A percentile compares a stretch with the other conserved stretches of the same genome.
Evolutionary conservation across 805 yeast genomes (phyloP).

Genomic region (Yamadazyma laniorum): DNA sequence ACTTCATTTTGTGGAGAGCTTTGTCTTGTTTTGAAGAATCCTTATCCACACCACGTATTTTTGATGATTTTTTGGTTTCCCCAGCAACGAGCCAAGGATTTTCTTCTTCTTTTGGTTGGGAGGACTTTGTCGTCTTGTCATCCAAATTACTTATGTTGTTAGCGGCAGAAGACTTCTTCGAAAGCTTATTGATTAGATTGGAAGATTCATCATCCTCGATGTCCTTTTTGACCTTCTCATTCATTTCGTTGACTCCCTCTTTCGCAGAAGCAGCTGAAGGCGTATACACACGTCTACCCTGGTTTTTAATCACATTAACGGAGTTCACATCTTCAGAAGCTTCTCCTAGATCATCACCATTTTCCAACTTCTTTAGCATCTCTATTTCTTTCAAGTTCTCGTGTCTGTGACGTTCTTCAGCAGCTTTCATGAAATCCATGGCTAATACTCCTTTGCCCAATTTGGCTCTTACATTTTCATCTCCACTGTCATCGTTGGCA

Average conservation of each 20-base stretch:
- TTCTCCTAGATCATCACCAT: conserved; percentile 40
- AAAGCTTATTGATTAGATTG: conserved; percentile 42
- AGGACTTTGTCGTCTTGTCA: conserved; percentile 9
- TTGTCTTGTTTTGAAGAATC: conserved; percentile 38
- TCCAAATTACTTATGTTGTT: conserved; percentile 9
- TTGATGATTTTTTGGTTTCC: conserved; percentile 28
- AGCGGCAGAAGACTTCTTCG: conserved; percentile 14
- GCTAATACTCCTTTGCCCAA: conserved; percentile 87
- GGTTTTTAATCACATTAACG: conserved; percentile 54
- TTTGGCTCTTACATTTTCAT: conserved; percentile 31
- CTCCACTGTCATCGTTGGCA: conserved; percentile 35
- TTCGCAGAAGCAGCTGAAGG: conserved; percentile 53
- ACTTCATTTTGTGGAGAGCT: conserved; percentile 40
- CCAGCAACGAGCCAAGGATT: conserved; percentile 40
- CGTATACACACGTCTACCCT: conserved; percentile 80
- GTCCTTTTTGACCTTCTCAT: conserved; percentile 42
- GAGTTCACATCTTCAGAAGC: conserved; percentile 36
- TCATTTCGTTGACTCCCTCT: conserved; percentile 33
- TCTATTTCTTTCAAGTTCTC: conserved; percentile 56
- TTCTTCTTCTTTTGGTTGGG: conserved; percentile 1
- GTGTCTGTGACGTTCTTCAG: conserved; percentile 65
- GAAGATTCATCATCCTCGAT: conserved; percentile 50
- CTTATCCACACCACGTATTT: conserved; percentile 30
- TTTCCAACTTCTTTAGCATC: conserved; percentile 47
- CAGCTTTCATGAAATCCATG: conserved; percentile 95